These are phyloP conservation scores for Epicoccum sorghinum DNA, from an alignment of 2,329 filamentous ascomycete species.

Conservation along the genomic window DNA sequence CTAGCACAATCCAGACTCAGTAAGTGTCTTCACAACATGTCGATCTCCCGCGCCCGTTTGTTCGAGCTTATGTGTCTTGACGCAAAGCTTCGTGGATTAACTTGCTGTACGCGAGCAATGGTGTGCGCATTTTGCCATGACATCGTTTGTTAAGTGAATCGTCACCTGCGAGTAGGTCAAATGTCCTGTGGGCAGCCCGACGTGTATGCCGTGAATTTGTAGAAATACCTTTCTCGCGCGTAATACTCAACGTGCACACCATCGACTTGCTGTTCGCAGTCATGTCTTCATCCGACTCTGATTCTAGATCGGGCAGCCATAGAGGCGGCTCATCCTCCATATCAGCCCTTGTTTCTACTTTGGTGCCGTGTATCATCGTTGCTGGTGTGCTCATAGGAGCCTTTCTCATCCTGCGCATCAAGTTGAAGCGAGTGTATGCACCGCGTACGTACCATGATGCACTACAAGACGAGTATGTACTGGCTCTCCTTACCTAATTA, in stretches of 20 bases:
- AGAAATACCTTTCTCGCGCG: too few relatives aligned
- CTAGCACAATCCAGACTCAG: too few relatives aligned
- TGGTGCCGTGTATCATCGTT: background rate
- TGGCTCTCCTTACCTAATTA: background rate
- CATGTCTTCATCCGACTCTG: background rate
- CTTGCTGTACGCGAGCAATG: too few relatives aligned
- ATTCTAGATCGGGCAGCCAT: background rate
- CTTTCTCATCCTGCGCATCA: slow-evolving; percentile 7
- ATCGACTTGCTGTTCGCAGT: background rate
- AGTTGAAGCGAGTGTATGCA: slow-evolving; percentile 5
- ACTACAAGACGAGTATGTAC: background rate
- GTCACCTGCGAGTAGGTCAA: too few relatives aligned
- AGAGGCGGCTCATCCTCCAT: background rate
- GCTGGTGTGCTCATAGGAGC: slow-evolving; percentile 1
- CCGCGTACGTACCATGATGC: slow-evolving; percentile 7
- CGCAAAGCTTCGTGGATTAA: too few relatives aligned
- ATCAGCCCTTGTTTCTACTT: background rate
- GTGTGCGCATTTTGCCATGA: too few relatives aligned
- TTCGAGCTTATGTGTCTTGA: too few relatives aligned
- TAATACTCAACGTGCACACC: background rate
- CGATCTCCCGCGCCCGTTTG: too few relatives aligned
- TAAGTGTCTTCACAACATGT: too few relatives aligned
- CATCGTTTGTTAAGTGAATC: too few relatives aligned
- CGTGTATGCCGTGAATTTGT: too few relatives aligned
- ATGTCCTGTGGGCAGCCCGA: too few relatives aligned